These are phyloP conservation scores for Diutina scorzettiae DNA, from an alignment of 1,139 yeast genomes.

Conservation along the genomic window DNA sequence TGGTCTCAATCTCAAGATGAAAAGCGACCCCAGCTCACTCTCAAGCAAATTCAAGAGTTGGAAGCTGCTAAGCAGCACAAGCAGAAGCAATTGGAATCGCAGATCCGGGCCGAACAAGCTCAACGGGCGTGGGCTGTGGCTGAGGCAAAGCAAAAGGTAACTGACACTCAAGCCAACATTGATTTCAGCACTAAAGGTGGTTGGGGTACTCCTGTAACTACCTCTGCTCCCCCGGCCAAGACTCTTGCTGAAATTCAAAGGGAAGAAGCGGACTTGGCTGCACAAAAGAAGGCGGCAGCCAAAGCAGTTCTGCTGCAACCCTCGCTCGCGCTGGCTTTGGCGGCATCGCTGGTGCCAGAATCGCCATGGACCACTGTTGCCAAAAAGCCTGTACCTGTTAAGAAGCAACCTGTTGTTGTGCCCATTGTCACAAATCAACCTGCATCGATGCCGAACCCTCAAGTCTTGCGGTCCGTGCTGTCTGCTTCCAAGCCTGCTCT, in stretches of 20 bases:
- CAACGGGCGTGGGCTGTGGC: constrained; percentile 5
- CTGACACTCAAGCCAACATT: not conserved
- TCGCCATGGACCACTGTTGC: constrained; percentile 36
- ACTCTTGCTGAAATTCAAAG: constrained; percentile 36
- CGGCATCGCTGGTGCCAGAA: constrained; percentile 13
- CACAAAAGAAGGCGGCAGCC: constrained; percentile 15
- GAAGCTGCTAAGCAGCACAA: constrained; percentile 44
- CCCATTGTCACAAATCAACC: constrained; percentile 17
- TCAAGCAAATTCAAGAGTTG: constrained; percentile 59
- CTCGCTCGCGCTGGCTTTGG: constrained; percentile 15
- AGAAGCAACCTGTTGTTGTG: constrained; percentile 21
- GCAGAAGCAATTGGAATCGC: constrained; percentile 24
- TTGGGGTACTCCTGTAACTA: constrained; percentile 1
- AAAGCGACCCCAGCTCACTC: constrained; percentile 38
- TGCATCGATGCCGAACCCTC: constrained; percentile 23
- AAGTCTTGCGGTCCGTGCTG: constrained; percentile 34
- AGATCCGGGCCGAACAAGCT: constrained; percentile 14
- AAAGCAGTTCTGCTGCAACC: constrained; percentile 8
- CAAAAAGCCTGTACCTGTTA: constrained; percentile 8
- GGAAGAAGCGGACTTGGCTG: constrained; percentile 32
- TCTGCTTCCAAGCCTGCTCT: constrained; percentile 19
- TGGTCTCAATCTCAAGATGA: constrained; percentile 12
- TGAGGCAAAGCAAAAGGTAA: not conserved
- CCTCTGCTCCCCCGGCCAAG: constrained; percentile 12
- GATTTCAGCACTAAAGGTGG: constrained; percentile 4